phyloP scores from a whole-genome alignment of 2,329 filamentous ascomycete species.

The Zasmidium citrigriseum region DNA sequence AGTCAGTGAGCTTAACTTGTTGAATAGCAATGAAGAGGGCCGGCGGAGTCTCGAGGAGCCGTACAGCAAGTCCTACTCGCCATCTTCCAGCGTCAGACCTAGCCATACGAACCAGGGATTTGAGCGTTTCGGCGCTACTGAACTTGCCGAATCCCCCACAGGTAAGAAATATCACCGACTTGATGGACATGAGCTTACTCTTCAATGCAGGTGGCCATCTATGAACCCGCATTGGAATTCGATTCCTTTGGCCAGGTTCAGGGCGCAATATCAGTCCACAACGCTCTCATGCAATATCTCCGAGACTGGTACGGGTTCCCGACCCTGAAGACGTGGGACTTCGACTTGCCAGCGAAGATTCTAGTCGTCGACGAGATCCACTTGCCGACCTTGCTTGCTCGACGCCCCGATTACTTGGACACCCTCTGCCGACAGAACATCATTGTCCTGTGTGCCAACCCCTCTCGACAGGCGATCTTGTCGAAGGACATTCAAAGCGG shows the following conservation, averaged over 20 bases:
- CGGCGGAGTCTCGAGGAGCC: background rate
- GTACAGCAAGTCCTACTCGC: background rate
- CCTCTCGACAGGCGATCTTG: slow-evolving; percentile 26
- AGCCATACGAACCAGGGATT: slow-evolving; percentile 31
- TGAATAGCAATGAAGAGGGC: slow-evolving; percentile 48
- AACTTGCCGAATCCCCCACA: slow-evolving; percentile 38
- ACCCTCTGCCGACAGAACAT: slow-evolving; percentile 24
- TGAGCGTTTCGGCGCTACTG: slow-evolving; percentile 47
- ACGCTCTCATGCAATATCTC: slow-evolving; percentile 24
- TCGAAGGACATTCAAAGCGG: slow-evolving; percentile 22
- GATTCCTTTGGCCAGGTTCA: slow-evolving; percentile 24
- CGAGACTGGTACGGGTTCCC: slow-evolving; percentile 27
- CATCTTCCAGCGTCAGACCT: background rate
- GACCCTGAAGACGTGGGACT: slow-evolving; percentile 24
- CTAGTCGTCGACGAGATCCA: slow-evolving; percentile 29
- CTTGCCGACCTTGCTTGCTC: slow-evolving; percentile 20
- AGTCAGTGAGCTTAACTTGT: background rate
- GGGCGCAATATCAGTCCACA: slow-evolving; percentile 22
- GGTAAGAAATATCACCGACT: too few relatives aligned
- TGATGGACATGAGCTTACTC: too few relatives aligned
- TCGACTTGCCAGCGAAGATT: slow-evolving; percentile 21
- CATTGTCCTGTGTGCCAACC: slow-evolving; percentile 37
- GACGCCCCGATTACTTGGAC: slow-evolving; percentile 17
- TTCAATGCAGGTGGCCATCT: too few relatives aligned
- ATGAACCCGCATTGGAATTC: slow-evolving; percentile 23